phyloP scores from a whole-genome alignment of 1,139 yeast genomes.

The Kluyveromyces marxianus region DNA sequence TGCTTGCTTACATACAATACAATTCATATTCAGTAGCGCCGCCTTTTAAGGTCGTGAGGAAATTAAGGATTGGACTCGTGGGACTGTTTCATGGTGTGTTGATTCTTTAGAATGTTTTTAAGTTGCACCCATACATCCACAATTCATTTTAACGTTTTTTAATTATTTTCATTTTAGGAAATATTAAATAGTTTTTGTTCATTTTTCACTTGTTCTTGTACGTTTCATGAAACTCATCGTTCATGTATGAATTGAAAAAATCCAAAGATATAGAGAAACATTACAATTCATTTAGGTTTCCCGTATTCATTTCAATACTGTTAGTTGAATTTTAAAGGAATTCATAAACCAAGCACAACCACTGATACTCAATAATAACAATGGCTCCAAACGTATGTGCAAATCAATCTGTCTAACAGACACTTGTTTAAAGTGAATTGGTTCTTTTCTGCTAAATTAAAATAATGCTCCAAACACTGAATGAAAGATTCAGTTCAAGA shows the following conservation, averaged over 20 bases:
- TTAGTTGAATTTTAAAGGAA: too few species aligned
- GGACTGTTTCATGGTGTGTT: not conserved
- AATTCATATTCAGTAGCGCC: too few species aligned
- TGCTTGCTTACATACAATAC: not conserved
- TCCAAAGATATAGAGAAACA: too few species aligned
- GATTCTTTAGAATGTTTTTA: not conserved
- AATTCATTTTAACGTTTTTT: too few species aligned
- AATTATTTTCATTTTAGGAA: too few species aligned
- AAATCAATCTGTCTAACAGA: not conserved
- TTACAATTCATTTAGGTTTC: too few species aligned
- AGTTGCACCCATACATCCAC: not conserved
- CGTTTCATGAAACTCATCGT: too few species aligned
- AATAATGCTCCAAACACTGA: not conserved
- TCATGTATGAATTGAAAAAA: too few species aligned
- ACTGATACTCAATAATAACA: conserved; percentile 10
- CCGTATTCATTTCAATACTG: too few species aligned
- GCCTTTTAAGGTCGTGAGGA: not conserved
- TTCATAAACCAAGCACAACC: not conserved
- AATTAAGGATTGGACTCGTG: not conserved
- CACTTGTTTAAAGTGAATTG: conserved; percentile 6
- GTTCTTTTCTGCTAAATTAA: conserved; percentile 10
- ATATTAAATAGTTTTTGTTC: too few species aligned
- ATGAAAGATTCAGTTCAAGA: not conserved
- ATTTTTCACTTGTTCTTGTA: too few species aligned
- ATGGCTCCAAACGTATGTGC: conserved; percentile 36